Conservation (phyloP, 306 rosid species). For the Quercus mongolica region DNA sequence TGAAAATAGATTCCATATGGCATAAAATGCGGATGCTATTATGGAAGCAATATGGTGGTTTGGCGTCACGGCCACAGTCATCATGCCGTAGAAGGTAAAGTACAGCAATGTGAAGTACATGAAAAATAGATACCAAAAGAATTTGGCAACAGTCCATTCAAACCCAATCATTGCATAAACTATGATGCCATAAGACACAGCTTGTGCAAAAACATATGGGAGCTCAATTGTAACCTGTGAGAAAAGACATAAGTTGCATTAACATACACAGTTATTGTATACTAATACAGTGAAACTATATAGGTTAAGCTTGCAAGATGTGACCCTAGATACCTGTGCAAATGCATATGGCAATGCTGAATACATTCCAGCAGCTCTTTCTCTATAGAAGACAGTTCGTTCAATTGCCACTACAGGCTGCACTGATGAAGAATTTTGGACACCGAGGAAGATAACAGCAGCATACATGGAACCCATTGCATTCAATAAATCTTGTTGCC, state of each 20-base stretch:
- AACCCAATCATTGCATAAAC: conserved; percentile 85
- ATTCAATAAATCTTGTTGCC: conserved; percentile 32
- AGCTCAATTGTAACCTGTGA: conserved; percentile 64
- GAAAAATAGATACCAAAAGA: conserved; percentile 55
- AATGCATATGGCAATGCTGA: conserved; percentile 42
- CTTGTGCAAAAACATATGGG: conserved; percentile 58
- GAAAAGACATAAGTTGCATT: not conserved
- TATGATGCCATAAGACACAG: conserved; percentile 44
- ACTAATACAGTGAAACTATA: no score
- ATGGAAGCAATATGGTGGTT: conserved; percentile 64
- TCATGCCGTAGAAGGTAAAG: conserved; percentile 86
- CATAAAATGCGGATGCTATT: conserved; percentile 62
- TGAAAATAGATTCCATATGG: conserved; percentile 73
- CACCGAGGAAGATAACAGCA: conserved; percentile 36
- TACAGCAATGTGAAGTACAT: conserved; percentile 62
- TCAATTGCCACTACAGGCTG: conserved; percentile 47
- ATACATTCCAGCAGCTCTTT: conserved; percentile 54
- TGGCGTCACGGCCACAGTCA: conserved; percentile 76
- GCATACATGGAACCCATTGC: conserved; percentile 49
- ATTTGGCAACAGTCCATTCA: conserved; percentile 49
- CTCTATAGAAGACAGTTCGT: conserved; percentile 49
- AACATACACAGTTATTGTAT: no score
- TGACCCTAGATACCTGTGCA: conserved; percentile 21
- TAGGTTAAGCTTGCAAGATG: not conserved
- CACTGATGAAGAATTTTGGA: conserved; percentile 39